phyloP scores from a whole-genome alignment of 2,329 filamentous ascomycete species.

The Elsinoe necatrix region DNA sequence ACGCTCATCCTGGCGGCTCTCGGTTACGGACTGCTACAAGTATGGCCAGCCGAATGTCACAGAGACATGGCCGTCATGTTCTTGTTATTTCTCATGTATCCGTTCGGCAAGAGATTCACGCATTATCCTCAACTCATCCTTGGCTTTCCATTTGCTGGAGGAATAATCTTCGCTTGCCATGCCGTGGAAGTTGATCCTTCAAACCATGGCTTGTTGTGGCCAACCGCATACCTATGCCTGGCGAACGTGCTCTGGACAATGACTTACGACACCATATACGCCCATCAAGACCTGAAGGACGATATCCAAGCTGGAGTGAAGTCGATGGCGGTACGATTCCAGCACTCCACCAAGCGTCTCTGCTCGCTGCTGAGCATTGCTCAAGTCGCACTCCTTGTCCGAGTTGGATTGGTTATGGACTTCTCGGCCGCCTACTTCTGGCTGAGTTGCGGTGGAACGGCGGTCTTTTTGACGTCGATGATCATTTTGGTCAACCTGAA shows the following conservation, averaged over 20 bases:
- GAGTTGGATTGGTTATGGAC: neutral
- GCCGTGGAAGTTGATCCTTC: neutral
- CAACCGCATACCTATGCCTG: slow-evolving; percentile 21
- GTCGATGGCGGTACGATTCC: slow-evolving; percentile 27
- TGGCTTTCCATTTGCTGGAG: slow-evolving; percentile 42
- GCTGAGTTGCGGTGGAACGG: neutral
- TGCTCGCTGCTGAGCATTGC: neutral
- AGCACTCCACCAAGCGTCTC: neutral
- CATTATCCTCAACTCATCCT: slow-evolving; percentile 46
- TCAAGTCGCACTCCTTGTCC: neutral
- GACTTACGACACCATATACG: slow-evolving; percentile 33
- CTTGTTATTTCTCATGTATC: slow-evolving; percentile 39
- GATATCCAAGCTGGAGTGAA: slow-evolving; percentile 32
- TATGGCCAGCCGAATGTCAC: slow-evolving; percentile 39
- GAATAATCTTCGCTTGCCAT: slow-evolving; percentile 14
- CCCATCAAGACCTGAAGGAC: slow-evolving; percentile 31
- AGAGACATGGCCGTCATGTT: slow-evolving; percentile 34
- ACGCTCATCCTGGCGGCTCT: slow-evolving; percentile 36
- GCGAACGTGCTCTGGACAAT: slow-evolving; percentile 26
- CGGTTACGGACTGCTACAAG: slow-evolving; percentile 36
- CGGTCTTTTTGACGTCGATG: neutral
- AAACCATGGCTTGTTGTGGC: neutral
- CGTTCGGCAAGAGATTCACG: slow-evolving; percentile 45
- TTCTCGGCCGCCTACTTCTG: neutral
- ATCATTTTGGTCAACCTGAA: slow-evolving; percentile 1